Evolutionary conservation across 1,284 basidiomycete genomes (phyloP).

Genomic region (Tilletia setariae): DNA sequence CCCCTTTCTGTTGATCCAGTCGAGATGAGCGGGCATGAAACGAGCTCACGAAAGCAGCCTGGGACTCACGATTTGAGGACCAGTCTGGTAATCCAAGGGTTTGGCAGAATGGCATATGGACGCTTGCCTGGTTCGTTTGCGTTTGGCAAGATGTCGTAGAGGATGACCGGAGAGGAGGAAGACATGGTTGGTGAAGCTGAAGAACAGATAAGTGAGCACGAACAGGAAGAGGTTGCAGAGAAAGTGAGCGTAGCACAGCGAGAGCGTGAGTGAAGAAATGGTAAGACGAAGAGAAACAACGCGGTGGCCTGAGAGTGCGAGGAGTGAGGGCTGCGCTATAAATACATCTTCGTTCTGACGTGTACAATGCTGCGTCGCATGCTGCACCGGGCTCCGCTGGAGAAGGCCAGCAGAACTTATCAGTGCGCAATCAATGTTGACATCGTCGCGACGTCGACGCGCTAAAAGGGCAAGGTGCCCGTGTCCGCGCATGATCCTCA

Average conservation of each 20-base stretch:
- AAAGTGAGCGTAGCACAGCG: not conserved
- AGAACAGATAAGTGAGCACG: not conserved
- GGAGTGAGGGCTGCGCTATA: too few relatives aligned
- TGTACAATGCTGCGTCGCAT: too few relatives aligned
- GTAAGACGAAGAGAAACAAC: too few relatives aligned
- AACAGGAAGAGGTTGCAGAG: not conserved
- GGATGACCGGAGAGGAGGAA: not conserved
- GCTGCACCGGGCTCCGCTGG: too few relatives aligned
- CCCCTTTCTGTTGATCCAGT: not conserved
- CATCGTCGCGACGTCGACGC: too few relatives aligned
- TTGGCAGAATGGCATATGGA: constrained; percentile 4
- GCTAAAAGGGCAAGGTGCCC: too few relatives aligned
- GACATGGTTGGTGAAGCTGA: not conserved
- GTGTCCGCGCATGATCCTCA: too few relatives aligned
- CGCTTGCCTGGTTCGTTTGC: not conserved
- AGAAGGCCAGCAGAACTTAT: too few relatives aligned
- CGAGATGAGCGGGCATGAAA: not conserved
- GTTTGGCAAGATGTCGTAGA: constrained; percentile 7
- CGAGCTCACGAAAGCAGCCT: not conserved
- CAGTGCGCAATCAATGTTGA: too few relatives aligned
- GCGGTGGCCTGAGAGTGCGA: too few relatives aligned
- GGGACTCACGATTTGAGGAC: constrained; percentile 3
- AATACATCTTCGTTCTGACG: too few relatives aligned
- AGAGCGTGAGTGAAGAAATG: constrained; percentile 62
- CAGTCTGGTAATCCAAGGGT: constrained; percentile 11